Evolutionary conservation across 371 early-diverging fungal genomes (phyloP), one percentile per base, ranked within the genome.

Genomic region (Coemansia sp.): DNA sequence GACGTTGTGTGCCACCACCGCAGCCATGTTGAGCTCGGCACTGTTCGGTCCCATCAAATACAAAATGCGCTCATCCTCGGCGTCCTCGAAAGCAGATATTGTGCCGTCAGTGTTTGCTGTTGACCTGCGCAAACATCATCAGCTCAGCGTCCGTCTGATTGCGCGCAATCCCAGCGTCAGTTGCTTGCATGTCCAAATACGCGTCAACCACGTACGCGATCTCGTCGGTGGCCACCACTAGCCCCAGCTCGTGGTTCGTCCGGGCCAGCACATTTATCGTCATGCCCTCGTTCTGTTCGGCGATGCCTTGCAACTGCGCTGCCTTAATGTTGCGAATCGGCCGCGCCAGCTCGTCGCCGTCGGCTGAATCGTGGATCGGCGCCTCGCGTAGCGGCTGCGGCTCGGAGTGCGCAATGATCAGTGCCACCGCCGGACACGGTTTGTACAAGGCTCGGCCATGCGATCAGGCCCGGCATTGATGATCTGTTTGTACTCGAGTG

Each of bases 121-220:
- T 97, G 75, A 98, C 97, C 77, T 97, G 98, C 48, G 97, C 97
- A 89, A 98, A 98, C 98, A 98, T 98, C 85, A 98, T 92, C 48
- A 98, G 83, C 81, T 96, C 97, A 4, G 93, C 94, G 72, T 97
- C 97, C n/a, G 97, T 96, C 8, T 95, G 97, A 65, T 94, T 90
- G 55, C 95, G 87, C 10, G 75, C 79, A 9, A 90, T 78, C 43
- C 78, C 72, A 24, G 59, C 66, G 32, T 32, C 50, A 7, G 29
- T 31, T 14, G 62, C 47, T 0, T 64, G 65, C 40, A 72, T 67
- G 37, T 88, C 89, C 42, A 90, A 80, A 77, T 93, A 96, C 29
- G 93, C 91, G 2, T 86, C 83, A 14, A 93, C 91, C 62, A 98
- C 82, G 69, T 98, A 97, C 63, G 91, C 93, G 58, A 97, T 94